phyloP scores from a whole-genome alignment of 352 stramenopile species.

The Peronosclerospora sorghi region DNA sequence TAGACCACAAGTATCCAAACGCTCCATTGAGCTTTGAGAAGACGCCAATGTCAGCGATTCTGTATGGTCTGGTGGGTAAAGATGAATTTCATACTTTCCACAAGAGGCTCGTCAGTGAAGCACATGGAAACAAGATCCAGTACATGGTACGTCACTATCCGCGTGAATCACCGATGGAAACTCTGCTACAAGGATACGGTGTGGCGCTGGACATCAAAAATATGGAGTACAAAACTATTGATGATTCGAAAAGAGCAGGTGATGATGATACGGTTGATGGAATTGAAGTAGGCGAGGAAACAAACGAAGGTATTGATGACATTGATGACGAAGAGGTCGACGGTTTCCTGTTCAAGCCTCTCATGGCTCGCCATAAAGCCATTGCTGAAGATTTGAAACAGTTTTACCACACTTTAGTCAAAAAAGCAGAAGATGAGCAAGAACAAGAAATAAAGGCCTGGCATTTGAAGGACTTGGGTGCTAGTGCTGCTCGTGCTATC shows the following conservation, averaged over 20 bases:
- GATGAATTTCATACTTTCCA: conserved; percentile 66
- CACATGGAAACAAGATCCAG: conserved; percentile 42
- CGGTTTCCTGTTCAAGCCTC: conserved; percentile 48
- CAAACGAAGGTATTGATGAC: conserved; percentile 22
- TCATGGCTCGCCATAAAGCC: conserved; percentile 27
- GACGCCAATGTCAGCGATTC: conserved; percentile 38
- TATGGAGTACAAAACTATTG: conserved; percentile 95
- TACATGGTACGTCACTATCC: conserved; percentile 82
- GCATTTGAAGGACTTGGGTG: conserved; percentile 84
- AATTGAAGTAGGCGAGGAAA: conserved; percentile 23
- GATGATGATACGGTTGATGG: conserved; percentile 25
- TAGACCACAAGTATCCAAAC: conserved; percentile 69
- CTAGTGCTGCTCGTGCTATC: conserved; percentile 68
- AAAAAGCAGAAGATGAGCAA: conserved; percentile 28
- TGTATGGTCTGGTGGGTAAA: conserved; percentile 79
- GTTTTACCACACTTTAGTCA: conserved; percentile 44
- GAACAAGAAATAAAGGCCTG: conserved; percentile 60
- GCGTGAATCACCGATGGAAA: conserved; percentile 51
- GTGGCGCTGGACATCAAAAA: conserved; percentile 93
- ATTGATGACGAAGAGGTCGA: conserved; percentile 55
- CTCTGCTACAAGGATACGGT: conserved; percentile 86
- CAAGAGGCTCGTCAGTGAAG: conserved; percentile 36
- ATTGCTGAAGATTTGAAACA: conserved; percentile 41
- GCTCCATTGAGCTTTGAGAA: conserved; percentile 10
- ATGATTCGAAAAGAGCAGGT: conserved; percentile 73